A percentile compares a stretch with the other conserved stretches of the same genome.
Evolutionary conservation across 495 filamentous ascomycete genomes (phyloP).

Genomic region (Podospora tetraspora): DNA sequence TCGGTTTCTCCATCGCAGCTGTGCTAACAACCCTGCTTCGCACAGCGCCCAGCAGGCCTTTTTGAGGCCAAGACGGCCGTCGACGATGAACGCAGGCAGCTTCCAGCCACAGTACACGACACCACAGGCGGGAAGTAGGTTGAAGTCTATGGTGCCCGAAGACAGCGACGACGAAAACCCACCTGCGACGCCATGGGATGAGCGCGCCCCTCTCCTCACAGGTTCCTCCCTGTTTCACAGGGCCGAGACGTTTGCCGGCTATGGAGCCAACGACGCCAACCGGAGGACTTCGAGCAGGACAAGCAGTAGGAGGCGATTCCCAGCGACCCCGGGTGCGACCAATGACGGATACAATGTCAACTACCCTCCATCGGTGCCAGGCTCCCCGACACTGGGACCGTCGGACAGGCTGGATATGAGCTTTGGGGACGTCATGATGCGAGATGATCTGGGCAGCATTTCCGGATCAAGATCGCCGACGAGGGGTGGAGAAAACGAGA

Average conservation of each 20-base stretch:
- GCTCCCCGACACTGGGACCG: conserved; percentile 58
- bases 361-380: conserved; percentile 91
- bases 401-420: conserved; percentile 50
- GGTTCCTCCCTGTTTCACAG: conserved; percentile 28
- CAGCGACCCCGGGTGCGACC: conserved; percentile 30
- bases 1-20: not conserved
- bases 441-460: conserved; percentile 45
- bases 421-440: conserved; percentile 75
- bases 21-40: conserved; percentile 15
- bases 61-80: conserved; percentile 63
- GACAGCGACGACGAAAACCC: conserved; percentile 41
- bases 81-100: conserved; percentile 34
- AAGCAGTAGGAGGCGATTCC: conserved; percentile 32
- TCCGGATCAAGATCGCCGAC: conserved; percentile 23
- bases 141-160: conserved; percentile 24
- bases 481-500: conserved; percentile 31
- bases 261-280: conserved; percentile 37
- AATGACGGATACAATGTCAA: conserved; percentile 72
- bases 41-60: conserved; percentile 60
- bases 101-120: conserved; percentile 32
- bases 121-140: conserved; percentile 30
- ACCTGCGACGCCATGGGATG: conserved; percentile 34
- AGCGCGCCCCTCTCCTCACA: conserved; percentile 56
- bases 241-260: conserved; percentile 29
- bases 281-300: conserved; percentile 39